Evolutionary conservation across 2,329 filamentous ascomycete genomes (phyloP).

Genomic region (Alternaria sp.): DNA sequence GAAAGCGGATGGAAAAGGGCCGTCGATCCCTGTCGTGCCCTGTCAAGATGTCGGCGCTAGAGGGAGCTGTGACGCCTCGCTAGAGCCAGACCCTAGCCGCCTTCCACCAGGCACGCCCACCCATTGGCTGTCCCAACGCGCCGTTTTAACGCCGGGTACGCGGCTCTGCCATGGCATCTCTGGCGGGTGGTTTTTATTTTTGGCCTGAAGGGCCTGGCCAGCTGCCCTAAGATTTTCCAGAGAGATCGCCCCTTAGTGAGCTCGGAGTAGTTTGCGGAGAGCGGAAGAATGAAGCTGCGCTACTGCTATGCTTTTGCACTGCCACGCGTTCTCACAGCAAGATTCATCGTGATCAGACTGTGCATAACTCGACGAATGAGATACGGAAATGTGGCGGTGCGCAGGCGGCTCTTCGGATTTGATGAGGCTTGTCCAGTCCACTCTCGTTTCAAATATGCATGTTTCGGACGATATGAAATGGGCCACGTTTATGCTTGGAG

Average conservation of each 20-base stretch:
- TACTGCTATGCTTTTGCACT: not conserved
- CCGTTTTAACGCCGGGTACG: conserved; percentile 19
- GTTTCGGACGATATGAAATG: conserved; percentile 8
- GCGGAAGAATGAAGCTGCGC: not conserved
- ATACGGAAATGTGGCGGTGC: not conserved
- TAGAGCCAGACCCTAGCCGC: not conserved
- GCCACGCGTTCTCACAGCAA: not conserved
- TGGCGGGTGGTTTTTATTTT: conserved; percentile 8
- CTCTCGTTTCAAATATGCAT: conserved; percentile 1
- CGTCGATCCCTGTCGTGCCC: conserved; percentile 3
- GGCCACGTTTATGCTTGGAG: conserved; percentile 9
- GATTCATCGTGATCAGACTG: no score
- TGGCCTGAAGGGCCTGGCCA: conserved; percentile 6
- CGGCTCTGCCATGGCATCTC: conserved; percentile 6
- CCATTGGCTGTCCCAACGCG: conserved; percentile 12
- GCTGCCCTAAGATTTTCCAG: conserved; percentile 2
- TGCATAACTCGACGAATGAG: not conserved
- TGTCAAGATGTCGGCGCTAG: not conserved
- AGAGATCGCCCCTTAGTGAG: conserved; percentile 13
- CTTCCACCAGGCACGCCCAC: not conserved
- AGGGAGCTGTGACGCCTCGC: not conserved
- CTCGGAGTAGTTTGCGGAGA: conserved; percentile 6
- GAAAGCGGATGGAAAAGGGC: not conserved
- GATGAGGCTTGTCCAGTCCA: conserved; percentile 4
- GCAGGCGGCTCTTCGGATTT: not conserved